Evolutionary conservation across 495 filamentous ascomycete species (phyloP).

Genomic region (Penicillium canescens): DNA sequence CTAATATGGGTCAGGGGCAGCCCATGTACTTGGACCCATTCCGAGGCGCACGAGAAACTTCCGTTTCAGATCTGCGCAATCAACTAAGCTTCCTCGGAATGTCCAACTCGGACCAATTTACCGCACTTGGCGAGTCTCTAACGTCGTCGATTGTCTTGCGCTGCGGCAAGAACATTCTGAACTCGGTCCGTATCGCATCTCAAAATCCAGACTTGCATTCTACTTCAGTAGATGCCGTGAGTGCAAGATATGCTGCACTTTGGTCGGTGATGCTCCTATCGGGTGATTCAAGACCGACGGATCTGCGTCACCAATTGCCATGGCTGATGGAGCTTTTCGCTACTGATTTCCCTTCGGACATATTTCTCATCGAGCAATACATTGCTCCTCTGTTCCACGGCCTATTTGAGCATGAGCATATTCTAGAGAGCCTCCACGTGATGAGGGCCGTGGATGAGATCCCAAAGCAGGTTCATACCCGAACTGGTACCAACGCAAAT

Average conservation of each 20-base stretch:
- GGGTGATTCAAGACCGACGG: conserved; percentile 44
- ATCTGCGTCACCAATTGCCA: conserved; percentile 62
- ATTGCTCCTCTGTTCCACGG: conserved; percentile 58
- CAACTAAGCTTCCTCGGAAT: conserved; percentile 65
- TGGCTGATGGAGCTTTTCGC: conserved; percentile 68
- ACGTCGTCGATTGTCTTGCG: conserved; percentile 70
- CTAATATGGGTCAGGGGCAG: conserved; percentile 39
- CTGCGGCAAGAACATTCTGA: conserved; percentile 78
- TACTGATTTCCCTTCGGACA: conserved; percentile 60
- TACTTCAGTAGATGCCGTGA: conserved; percentile 55
- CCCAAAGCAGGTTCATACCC: conserved; percentile 52
- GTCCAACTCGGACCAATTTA: conserved; percentile 47
- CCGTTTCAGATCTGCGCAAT: conserved; percentile 54
- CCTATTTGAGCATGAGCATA: conserved; percentile 42
- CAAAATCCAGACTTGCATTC: conserved; percentile 16
- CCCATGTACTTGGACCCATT: conserved; percentile 86
- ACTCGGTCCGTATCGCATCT: conserved; percentile 50
- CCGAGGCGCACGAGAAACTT: conserved; percentile 65
- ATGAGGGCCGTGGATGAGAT: conserved; percentile 62
- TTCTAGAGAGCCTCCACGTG: conserved; percentile 54
- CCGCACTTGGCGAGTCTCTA: conserved; percentile 59
- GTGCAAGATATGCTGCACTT: conserved; percentile 71
- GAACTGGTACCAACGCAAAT: conserved; percentile 34
- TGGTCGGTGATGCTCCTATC: conserved; percentile 74
- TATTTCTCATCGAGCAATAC: conserved; percentile 63